Percentiles rank a stretch among this genome's conserved stretches.
Conservation (phyloP, 2,329 filamentous ascomycete species). For the Exophiala aquamarina region DNA sequence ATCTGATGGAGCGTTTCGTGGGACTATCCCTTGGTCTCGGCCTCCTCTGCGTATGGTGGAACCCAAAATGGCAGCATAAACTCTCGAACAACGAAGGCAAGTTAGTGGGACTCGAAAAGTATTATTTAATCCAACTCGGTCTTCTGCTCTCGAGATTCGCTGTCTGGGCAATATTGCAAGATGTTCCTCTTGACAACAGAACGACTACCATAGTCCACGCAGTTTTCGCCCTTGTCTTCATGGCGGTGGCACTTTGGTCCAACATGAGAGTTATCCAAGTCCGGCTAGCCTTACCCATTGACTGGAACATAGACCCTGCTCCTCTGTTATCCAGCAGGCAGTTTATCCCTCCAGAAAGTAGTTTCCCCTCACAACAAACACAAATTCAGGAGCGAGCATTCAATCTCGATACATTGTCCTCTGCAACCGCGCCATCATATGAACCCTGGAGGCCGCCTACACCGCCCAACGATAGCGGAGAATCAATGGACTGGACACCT, state of each 20-base stretch:
- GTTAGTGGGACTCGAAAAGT: conserved; percentile 43
- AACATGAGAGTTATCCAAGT: conserved; percentile 41
- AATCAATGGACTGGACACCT: conserved; percentile 54
- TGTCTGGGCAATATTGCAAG: conserved; percentile 42
- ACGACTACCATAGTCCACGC: conserved; percentile 27
- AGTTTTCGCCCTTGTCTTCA: conserved; percentile 41
- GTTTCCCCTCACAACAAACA: conserved; percentile 1
- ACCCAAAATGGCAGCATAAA: conserved; percentile 47
- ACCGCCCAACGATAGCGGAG: conserved; percentile 31
- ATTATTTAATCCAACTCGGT: conserved; percentile 48
- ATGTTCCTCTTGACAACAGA: conserved; percentile 11
- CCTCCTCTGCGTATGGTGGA: conserved; percentile 50
- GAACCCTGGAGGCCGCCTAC: conserved; percentile 41
- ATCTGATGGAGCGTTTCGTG: conserved; percentile 18
- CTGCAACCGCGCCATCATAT: conserved; percentile 29
- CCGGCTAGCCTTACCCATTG: conserved; percentile 41
- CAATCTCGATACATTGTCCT: conserved; percentile 30
- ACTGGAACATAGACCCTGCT: conserved; percentile 24
- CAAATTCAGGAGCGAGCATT: conserved; percentile 26
- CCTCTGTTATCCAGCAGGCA: conserved; percentile 22
- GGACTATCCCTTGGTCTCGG: conserved; percentile 40
- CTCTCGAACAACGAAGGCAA: conserved; percentile 42
- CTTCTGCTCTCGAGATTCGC: conserved; percentile 44
- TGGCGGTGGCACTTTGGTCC: conserved; percentile 35
- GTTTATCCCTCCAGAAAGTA: conserved; percentile 16